Evolutionary conservation across 1,284 basidiomycete species (phyloP).

Genomic region (Malassezia furfur): DNA sequence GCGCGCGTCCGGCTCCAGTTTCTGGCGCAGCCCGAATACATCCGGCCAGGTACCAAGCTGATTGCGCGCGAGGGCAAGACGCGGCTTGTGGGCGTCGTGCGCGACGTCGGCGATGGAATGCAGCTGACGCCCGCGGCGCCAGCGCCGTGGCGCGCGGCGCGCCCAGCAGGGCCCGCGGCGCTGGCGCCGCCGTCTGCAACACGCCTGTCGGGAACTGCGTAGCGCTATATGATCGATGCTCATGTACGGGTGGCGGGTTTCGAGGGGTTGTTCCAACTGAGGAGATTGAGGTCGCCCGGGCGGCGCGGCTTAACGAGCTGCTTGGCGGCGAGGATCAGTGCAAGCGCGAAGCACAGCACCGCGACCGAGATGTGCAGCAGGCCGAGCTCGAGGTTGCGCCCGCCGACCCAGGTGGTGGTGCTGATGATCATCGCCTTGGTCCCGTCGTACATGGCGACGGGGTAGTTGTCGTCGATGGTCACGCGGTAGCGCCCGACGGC

Average conservation of each 20-base stretch:
- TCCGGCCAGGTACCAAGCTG: constrained; percentile 43
- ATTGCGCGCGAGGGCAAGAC: constrained; percentile 44
- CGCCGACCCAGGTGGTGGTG: constrained; percentile 95
- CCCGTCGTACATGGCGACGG: constrained; percentile 78
- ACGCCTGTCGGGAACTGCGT: background rate
- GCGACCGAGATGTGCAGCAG: constrained; percentile 91
- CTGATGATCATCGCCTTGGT: constrained; percentile 95
- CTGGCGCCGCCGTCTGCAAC: background rate
- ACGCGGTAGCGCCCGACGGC: constrained; percentile 67
- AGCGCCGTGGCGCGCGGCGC: background rate
- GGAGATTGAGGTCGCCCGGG: constrained; percentile 50
- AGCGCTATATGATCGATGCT: background rate
- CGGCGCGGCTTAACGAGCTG: constrained; percentile 87
- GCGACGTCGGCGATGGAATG: constrained; percentile 28
- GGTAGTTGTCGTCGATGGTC: constrained; percentile 77
- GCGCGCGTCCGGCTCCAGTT: constrained; percentile 41
- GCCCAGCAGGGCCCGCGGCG: background rate
- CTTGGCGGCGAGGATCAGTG: constrained; percentile 74
- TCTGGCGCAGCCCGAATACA: constrained; percentile 35
- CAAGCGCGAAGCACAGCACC: constrained; percentile 74
- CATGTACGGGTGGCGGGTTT: background rate
- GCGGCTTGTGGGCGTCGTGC: constrained; percentile 40
- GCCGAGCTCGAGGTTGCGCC: constrained; percentile 92
- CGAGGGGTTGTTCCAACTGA: constrained; percentile 40
- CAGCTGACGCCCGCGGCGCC: constrained; percentile 1